Evolutionary conservation across 345 rosid genomes (phyloP).

Genomic region (Brassica cretica): DNA sequence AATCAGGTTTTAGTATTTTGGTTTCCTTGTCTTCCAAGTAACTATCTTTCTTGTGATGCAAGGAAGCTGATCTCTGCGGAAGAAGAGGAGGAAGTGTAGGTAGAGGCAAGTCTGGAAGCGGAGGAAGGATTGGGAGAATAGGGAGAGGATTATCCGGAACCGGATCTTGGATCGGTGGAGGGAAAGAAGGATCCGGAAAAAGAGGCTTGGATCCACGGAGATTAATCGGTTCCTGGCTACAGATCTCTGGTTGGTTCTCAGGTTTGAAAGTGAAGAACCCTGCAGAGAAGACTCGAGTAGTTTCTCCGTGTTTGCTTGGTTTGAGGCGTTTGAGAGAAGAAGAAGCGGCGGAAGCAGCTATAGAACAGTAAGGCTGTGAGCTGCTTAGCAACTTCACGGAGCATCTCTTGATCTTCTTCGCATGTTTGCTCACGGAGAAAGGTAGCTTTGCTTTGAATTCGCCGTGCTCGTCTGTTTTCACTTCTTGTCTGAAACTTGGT

Average conservation of each 20-base stretch:
- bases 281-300: slow-evolving; percentile 68
- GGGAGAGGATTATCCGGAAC: slow-evolving; percentile 50
- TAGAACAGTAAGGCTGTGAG: slow-evolving; percentile 69
- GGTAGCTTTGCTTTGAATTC: slow-evolving; percentile 70
- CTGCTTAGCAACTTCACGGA: slow-evolving; percentile 64
- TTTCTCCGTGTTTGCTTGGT: slow-evolving; percentile 49
- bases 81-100: slow-evolving; percentile 41
- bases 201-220: slow-evolving; percentile 16
- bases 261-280: slow-evolving; percentile 92
- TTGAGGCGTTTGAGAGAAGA: slow-evolving; percentile 57
- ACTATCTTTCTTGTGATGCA: slow-evolving; percentile 18
- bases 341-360: slow-evolving; percentile 70
- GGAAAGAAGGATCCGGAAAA: slow-evolving; percentile 38
- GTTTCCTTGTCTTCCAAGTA: slow-evolving; percentile 24
- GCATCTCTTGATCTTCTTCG: slow-evolving; percentile 64
- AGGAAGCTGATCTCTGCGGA: slow-evolving; percentile 13
- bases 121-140: slow-evolving; percentile 52
- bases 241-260: slow-evolving; percentile 53
- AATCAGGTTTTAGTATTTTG: slow-evolving; percentile 20
- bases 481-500: slow-evolving; percentile 53
- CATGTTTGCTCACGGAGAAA: slow-evolving; percentile 64
- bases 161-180: slow-evolving; percentile 49
- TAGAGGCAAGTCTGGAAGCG: slow-evolving; percentile 48
- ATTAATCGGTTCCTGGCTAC: slow-evolving; percentile 58
- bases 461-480: slow-evolving; percentile 69